A percentile compares a stretch with the other conserved stretches of the same genome.
These are phyloP conservation scores for Volutella citrinella DNA, from an alignment of 2,329 filamentous ascomycete species.

Conservation along the genomic window DNA sequence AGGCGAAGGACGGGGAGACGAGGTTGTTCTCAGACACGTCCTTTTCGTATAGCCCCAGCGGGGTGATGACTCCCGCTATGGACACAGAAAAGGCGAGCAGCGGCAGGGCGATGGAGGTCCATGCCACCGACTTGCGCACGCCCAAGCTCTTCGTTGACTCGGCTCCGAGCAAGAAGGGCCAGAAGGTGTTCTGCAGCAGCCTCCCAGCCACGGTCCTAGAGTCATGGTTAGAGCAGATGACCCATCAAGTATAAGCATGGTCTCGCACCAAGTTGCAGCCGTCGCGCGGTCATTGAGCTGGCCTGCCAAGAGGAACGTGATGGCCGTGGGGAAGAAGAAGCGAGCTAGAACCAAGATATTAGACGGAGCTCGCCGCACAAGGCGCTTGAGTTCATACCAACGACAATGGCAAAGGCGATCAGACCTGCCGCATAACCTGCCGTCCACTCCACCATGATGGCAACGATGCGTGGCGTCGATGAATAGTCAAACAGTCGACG, in stretches of 20 bases:
- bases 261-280: constrained; percentile 7
- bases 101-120: constrained; percentile 3
- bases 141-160: constrained; percentile 6
- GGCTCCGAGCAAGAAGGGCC: constrained; percentile 8
- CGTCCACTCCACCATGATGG: too few species aligned
- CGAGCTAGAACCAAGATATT: constrained; percentile 3
- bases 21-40: constrained; percentile 2
- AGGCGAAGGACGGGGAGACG: constrained; percentile 2
- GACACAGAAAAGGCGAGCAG: constrained; percentile 4
- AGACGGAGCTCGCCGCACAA: background rate
- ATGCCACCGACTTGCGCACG: constrained; percentile 4
- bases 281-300: constrained; percentile 6
- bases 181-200: constrained; percentile 8
- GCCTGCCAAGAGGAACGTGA: constrained; percentile 6
- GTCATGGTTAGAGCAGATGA: too few species aligned
- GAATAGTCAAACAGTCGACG: too few species aligned
- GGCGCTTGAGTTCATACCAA: background rate
- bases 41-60: constrained; percentile 10
- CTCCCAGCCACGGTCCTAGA: constrained; percentile 7
- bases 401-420: background rate
- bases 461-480: too few species aligned
- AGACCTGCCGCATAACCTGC: too few species aligned
- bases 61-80: constrained; percentile 9
- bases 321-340: constrained; percentile 7
- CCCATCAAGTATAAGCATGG: background rate